Evolutionary conservation across 345 rosid species (phyloP).

Genomic region (Acer saccharum): DNA sequence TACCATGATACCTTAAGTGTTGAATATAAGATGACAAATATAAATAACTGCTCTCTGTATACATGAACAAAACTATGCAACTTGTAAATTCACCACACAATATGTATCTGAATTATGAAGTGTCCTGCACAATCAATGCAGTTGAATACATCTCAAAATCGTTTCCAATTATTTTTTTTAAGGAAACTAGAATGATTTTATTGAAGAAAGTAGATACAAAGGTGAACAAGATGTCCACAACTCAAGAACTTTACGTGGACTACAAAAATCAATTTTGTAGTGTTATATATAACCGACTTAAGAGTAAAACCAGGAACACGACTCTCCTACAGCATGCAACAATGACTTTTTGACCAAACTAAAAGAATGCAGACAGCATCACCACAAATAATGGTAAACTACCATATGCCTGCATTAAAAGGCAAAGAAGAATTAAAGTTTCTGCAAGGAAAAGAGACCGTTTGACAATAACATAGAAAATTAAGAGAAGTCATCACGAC

Average conservation of each 20-base stretch:
- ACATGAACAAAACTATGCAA: neutral
- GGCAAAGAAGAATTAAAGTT: neutral
- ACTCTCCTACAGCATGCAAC: slow-evolving; percentile 1
- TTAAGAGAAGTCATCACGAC: neutral
- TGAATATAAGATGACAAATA: neutral
- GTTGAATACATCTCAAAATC: neutral
- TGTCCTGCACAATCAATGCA: neutral
- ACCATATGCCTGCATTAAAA: slow-evolving; percentile 3
- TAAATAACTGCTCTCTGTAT: neutral
- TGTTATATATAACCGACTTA: neutral
- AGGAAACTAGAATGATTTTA: neutral
- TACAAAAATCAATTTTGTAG: neutral
- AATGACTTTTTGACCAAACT: slow-evolving; percentile 4
- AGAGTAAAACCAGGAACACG: neutral
- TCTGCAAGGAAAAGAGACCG: neutral
- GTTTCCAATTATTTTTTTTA: neutral
- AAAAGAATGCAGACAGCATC: slow-evolving; percentile 5
- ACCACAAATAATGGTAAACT: neutral
- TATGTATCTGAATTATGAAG: neutral
- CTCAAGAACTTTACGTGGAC: neutral
- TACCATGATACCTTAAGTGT: neutral
- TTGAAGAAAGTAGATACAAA: neutral
- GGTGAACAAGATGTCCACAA: neutral
- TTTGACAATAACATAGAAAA: neutral
- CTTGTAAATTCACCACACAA: neutral